phyloP scores from a whole-genome alignment of 148 eudicot species.

The Fallopia convolvulus region DNA sequence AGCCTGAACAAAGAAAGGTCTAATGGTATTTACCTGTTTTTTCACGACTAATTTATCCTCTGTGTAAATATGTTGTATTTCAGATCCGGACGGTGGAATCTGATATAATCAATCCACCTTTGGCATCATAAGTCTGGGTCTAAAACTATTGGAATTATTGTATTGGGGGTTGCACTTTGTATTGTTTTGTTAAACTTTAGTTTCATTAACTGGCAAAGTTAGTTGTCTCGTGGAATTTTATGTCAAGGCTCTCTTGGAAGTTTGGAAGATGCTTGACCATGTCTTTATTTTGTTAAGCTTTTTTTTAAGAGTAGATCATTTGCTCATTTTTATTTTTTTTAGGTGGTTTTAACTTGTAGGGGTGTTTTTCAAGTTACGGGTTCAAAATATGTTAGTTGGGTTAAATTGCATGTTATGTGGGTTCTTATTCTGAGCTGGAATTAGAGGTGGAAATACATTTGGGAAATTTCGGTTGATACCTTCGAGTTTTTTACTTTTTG shows the following conservation, averaged over 20 bases:
- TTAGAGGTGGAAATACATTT: no score
- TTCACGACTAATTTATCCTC: constrained; percentile 20
- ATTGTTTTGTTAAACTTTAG: constrained; percentile 1
- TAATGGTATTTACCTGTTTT: not conserved
- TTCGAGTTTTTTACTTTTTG: no score
- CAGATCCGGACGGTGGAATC: constrained; percentile 5
- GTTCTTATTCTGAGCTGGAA: no score
- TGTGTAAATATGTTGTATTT: constrained; percentile 9
- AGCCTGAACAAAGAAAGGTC: constrained; percentile 4
- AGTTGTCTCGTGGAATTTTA: not conserved
- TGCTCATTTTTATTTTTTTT: no score
- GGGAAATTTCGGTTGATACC: no score
- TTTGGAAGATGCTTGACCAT: not conserved
- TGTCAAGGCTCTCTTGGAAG: not conserved
- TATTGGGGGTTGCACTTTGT: constrained; percentile 2
- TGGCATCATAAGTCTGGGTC: constrained; percentile 5
- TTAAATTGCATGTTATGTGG: no score
- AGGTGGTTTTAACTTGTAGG: no score
- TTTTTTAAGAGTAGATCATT: no score
- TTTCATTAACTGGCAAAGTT: not conserved
- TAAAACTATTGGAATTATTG: constrained; percentile 8
- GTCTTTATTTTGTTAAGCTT: not conserved
- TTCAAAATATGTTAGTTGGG: no score
- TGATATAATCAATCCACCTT: not conserved
- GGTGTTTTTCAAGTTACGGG: no score